A percentile compares a stretch with the other conserved stretches of the same genome.
Conservation (phyloP, 1,284 basidiomycete genomes). For the Termitomyces sp. region DNA sequence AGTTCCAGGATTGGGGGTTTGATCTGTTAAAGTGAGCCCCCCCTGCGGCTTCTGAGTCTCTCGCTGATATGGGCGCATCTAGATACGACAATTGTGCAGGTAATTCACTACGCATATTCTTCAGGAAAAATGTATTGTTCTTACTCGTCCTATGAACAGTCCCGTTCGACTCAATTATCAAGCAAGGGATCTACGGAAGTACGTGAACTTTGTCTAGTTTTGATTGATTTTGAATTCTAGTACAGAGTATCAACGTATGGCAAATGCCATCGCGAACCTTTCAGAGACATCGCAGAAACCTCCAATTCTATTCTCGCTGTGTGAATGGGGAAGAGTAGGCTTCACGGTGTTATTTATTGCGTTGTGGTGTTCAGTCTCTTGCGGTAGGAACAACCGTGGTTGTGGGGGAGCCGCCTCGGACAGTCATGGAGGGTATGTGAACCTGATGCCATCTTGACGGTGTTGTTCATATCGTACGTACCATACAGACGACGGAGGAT, state of each 20-base stretch:
- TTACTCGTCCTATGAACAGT: constrained; percentile 24
- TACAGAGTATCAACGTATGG: constrained; percentile 44
- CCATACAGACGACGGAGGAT: constrained; percentile 46
- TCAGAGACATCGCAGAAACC: constrained; percentile 32
- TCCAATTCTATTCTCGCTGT: constrained; percentile 45
- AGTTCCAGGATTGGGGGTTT: constrained; percentile 49
- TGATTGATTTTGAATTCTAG: background rate
- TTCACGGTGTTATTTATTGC: background rate
- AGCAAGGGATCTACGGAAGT: constrained; percentile 46
- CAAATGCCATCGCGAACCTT: constrained; percentile 39
- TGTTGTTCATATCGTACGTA: background rate
- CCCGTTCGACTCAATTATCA: constrained; percentile 42
- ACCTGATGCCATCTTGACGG: background rate
- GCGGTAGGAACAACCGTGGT: constrained; percentile 50
- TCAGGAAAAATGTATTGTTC: background rate
- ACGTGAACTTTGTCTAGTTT: constrained; percentile 17
- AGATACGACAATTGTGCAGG: constrained; percentile 44
- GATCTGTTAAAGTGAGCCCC: constrained; percentile 42
- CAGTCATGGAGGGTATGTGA: constrained; percentile 54
- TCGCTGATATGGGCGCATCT: background rate
- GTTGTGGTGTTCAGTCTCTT: constrained; percentile 20
- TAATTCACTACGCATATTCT: constrained; percentile 17
- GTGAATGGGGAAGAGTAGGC: constrained; percentile 40
- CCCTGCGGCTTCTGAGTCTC: background rate
- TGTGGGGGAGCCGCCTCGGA: constrained; percentile 48